These are phyloP conservation scores for Pestalotiopsis fici DNA, from an alignment of 2,329 filamentous ascomycete genomes.

Conservation along the genomic window DNA sequence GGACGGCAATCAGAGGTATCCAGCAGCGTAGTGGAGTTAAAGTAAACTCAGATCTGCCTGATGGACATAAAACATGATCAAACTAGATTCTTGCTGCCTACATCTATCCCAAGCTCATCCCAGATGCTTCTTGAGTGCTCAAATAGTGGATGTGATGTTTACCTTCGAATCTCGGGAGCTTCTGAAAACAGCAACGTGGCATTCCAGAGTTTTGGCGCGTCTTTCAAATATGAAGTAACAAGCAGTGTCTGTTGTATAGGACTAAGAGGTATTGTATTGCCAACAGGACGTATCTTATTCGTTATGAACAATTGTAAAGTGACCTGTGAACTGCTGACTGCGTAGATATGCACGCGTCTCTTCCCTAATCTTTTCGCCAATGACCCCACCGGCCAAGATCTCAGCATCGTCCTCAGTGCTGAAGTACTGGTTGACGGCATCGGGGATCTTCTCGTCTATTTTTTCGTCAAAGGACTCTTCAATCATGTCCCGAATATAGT, in stretches of 20 bases:
- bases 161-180: neutral
- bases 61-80: neutral
- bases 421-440: slow-evolving; percentile 2
- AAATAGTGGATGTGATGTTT: neutral
- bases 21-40: slow-evolving; percentile 12
- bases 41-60: neutral
- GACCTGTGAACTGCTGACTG: neutral
- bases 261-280: too few species aligned
- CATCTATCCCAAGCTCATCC: neutral
- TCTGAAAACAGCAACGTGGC: neutral
- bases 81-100: too few species aligned
- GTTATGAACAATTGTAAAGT: neutral
- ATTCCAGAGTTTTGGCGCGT: too few species aligned
- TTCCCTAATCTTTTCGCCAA: slow-evolving; percentile 3
- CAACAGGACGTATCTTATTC: neutral
- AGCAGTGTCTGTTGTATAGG: too few species aligned
- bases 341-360: slow-evolving; percentile 5
- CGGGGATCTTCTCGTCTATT: slow-evolving; percentile 5
- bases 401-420: neutral
- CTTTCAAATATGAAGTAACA: too few species aligned
- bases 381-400: neutral
- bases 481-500: slow-evolving; percentile 6
- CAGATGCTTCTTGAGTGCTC: neutral
- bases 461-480: slow-evolving; percentile 2
- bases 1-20: slow-evolving; percentile 11